Conservation (phyloP, 805 yeast species). For the Candida adriatica region DNA sequence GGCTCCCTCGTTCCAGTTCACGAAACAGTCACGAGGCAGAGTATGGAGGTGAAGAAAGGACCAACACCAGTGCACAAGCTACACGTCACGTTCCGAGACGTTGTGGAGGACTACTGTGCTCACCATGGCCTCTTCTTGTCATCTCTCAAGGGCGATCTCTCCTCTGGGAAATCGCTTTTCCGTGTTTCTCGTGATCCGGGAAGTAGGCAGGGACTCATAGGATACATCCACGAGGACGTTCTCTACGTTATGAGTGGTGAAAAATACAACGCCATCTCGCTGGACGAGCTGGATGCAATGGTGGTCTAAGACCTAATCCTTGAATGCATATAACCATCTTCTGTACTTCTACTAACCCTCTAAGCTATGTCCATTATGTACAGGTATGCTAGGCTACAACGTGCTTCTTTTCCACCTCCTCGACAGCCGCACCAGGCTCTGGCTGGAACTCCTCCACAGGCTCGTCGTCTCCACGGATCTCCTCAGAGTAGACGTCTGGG, state of each 20-base stretch:
- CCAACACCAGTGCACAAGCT: conserved; percentile 37
- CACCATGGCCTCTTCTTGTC: conserved; percentile 33
- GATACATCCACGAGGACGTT: conserved; percentile 60
- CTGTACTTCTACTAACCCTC: no score
- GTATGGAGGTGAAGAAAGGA: conserved; percentile 6
- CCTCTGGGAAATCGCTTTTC: conserved; percentile 39
- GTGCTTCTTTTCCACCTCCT: conserved; percentile 8
- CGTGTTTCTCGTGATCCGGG: conserved; percentile 28
- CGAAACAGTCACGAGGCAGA: not conserved
- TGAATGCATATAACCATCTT: no score
- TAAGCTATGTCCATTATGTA: no score
- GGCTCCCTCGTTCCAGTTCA: conserved; percentile 9
- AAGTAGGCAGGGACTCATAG: conserved; percentile 29
- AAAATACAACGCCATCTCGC: no score
- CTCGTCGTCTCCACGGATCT: conserved; percentile 72
- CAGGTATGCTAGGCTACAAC: no score
- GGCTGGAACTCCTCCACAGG: conserved; percentile 20
- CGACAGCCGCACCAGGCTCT: conserved; percentile 6
- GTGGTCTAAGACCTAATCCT: no score
- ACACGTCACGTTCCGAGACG: conserved; percentile 51
- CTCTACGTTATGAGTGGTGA: conserved; percentile 36
- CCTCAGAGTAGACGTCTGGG: conserved; percentile 93
- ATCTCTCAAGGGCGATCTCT: conserved; percentile 15
- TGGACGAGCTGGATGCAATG: no score
- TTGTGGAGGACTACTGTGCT: conserved; percentile 55